A percentile compares a stretch with the other conserved stretches of the same genome.
These are phyloP conservation scores for Citrullus colocynthis DNA, from an alignment of 306 rosid genomes.

Conservation along the genomic window DNA sequence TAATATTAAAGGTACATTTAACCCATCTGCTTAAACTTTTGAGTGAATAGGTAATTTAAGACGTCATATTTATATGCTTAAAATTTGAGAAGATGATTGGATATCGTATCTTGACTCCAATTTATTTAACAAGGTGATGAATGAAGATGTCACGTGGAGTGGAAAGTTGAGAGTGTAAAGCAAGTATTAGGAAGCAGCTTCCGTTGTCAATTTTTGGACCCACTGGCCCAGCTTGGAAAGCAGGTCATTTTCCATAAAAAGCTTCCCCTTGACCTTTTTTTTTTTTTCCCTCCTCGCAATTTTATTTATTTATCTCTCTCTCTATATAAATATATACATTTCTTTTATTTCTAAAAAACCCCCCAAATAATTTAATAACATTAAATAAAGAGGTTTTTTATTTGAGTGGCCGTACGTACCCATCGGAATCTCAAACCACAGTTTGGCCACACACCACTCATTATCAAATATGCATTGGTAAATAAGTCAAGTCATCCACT, in stretches of 20 bases:
- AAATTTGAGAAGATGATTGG: no score
- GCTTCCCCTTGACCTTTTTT: background rate
- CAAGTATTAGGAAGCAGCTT: background rate
- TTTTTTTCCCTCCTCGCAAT: background rate
- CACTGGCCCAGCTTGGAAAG: conserved; percentile 3
- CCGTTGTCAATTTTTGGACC: background rate
- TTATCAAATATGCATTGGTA: background rate
- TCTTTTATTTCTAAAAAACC: background rate
- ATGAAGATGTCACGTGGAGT: background rate
- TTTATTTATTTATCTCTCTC: background rate
- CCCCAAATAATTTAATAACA: background rate
- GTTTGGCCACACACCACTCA: background rate
- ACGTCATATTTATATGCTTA: no score
- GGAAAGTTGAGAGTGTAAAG: background rate
- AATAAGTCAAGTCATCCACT: background rate
- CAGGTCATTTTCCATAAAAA: conserved; percentile 1
- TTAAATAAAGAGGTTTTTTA: background rate
- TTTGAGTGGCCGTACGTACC: conserved; percentile 3
- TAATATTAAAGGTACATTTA: no score
- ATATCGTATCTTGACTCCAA: no score
- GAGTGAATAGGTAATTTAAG: no score
- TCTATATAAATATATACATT: no score
- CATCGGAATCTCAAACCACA: background rate
- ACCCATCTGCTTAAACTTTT: no score
- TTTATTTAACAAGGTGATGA: no score